Conservation (phyloP, 2,329 filamentous ascomycete species). For the Beauveria asiatica region DNA sequence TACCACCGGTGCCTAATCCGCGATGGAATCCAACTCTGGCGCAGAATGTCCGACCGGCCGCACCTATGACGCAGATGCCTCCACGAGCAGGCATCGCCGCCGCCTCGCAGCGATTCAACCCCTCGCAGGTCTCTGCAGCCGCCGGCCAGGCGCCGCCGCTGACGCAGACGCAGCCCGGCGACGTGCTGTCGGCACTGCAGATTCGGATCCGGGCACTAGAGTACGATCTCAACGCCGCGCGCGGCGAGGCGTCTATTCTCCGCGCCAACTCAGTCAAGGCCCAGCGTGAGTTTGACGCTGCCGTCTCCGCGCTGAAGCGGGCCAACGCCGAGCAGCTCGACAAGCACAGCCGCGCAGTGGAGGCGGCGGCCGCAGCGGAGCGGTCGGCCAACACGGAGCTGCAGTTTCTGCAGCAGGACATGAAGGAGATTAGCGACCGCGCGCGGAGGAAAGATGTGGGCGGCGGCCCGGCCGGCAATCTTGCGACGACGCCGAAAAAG, state of each 20-base stretch:
- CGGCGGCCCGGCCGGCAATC: conserved; percentile 19
- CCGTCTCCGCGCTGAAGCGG: conserved; percentile 53
- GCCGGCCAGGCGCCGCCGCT: conserved; percentile 20
- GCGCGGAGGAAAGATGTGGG: conserved; percentile 36
- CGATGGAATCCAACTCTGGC: conserved; percentile 30
- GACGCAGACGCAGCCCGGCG: conserved; percentile 22
- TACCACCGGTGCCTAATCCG: conserved; percentile 27
- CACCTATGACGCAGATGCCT: conserved; percentile 10
- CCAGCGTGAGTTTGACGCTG: conserved; percentile 52
- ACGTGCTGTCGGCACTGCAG: conserved; percentile 39
- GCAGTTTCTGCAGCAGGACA: conserved; percentile 64
- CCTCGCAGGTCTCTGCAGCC: conserved; percentile 24
- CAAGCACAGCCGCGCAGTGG: conserved; percentile 54
- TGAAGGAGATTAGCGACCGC: conserved; percentile 49
- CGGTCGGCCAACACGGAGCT: conserved; percentile 60
- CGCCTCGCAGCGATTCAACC: conserved; percentile 21
- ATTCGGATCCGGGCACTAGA: conserved; percentile 45
- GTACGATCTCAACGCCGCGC: conserved; percentile 50
- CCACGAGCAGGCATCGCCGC: neutral
- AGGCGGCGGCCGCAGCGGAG: conserved; percentile 56
- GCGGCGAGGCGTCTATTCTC: conserved; percentile 68
- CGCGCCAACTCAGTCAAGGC: conserved; percentile 59
- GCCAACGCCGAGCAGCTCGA: conserved; percentile 55
- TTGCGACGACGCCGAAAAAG: conserved; percentile 53
- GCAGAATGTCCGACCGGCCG: conserved; percentile 11